Conservation (phyloP, 176 grass and related monocot species). For the Rhynchospora breviuscula region DNA sequence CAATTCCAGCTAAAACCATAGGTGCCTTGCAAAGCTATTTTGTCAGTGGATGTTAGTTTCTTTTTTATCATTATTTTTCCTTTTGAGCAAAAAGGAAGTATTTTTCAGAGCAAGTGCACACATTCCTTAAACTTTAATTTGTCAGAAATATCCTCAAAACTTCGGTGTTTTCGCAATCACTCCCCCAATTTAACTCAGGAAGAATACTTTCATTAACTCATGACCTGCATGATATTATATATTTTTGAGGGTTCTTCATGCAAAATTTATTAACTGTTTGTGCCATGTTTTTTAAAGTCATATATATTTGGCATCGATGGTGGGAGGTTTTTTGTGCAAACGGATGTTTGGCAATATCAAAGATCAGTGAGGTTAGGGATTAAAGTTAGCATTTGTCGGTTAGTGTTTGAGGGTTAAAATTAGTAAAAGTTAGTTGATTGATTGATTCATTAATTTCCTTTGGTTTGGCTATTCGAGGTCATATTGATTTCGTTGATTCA, state of each 20-base stretch:
- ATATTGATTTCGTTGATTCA: too few relatives aligned
- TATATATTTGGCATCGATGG: too few relatives aligned
- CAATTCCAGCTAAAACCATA: not conserved
- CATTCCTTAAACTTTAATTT: not conserved
- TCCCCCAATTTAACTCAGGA: not conserved
- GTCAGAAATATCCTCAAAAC: not conserved
- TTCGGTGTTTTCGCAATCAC: not conserved
- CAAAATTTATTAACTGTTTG: not conserved
- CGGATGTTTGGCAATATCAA: too few relatives aligned
- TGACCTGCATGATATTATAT: not conserved
- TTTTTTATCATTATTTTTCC: not conserved
- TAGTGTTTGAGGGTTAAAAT: too few relatives aligned
- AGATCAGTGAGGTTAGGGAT: too few relatives aligned
- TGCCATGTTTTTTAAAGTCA: too few relatives aligned
- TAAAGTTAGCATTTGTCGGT: too few relatives aligned
- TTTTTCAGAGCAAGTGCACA: not conserved
- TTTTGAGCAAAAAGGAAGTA: not conserved
- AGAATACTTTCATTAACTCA: not conserved
- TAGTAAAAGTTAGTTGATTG: too few relatives aligned
- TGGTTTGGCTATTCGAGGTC: too few relatives aligned
- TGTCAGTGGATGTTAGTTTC: not conserved
- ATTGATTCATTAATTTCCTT: too few relatives aligned
- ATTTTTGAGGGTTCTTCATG: not conserved
- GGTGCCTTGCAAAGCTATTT: not conserved
- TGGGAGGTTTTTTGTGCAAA: too few relatives aligned